Evolutionary conservation across 73 alveolate genomes (phyloP).

Genomic region (Stentor roeselii): DNA sequence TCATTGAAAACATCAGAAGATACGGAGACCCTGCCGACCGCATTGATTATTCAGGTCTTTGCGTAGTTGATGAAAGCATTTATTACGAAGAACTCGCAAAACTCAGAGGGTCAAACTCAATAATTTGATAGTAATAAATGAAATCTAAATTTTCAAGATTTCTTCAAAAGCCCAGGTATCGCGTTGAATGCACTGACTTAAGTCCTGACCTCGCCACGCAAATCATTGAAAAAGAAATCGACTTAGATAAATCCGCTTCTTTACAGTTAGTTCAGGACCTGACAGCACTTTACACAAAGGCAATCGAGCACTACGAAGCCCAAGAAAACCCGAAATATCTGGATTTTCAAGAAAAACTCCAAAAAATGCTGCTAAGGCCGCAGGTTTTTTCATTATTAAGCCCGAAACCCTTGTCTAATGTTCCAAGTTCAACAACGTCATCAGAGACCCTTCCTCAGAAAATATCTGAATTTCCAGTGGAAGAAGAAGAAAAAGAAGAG

Average conservation of each 20-base stretch:
- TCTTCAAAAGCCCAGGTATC: not conserved
- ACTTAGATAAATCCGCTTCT: not conserved
- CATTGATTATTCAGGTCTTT: not conserved
- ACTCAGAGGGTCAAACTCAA: conserved; percentile 1
- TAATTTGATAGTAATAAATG: not conserved
- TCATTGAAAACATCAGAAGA: not conserved
- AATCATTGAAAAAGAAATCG: not conserved
- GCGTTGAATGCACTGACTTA: not conserved
- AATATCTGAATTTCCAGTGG: no score
- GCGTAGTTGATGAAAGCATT: conserved; percentile 8
- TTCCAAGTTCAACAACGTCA: not conserved
- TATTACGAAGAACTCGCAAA: conserved; percentile 9
- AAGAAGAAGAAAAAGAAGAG: not conserved
- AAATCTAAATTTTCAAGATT: not conserved
- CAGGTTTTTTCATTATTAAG: not conserved
- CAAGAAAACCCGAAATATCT: not conserved
- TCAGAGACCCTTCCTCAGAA: not conserved
- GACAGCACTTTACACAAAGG: not conserved
- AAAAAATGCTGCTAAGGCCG: conserved; percentile 15
- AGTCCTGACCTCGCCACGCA: not conserved
- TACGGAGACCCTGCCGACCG: conserved; percentile 25
- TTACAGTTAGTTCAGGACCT: conserved; percentile 1
- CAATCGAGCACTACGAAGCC: not conserved
- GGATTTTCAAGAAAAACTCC: conserved; percentile 1
- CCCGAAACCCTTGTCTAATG: not conserved